These are phyloP conservation scores for Taphrina populina DNA, from an alignment of 1,139 yeast species.

Conservation along the genomic window DNA sequence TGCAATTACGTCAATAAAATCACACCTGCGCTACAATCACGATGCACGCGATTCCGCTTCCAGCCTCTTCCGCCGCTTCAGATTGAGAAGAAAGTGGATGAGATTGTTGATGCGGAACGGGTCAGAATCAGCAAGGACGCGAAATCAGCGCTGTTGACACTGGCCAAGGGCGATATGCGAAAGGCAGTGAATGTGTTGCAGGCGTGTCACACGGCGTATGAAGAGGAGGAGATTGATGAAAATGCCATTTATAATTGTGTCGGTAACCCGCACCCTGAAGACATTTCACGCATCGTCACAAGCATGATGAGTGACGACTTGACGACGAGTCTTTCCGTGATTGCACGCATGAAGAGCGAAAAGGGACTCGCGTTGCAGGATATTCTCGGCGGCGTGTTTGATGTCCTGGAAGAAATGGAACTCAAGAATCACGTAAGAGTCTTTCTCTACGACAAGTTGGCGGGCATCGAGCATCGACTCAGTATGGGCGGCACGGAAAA, in stretches of 20 bases:
- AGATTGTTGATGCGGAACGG: constrained; percentile 68
- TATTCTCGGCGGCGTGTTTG: constrained; percentile 71
- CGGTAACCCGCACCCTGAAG: constrained; percentile 92
- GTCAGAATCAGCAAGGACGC: constrained; percentile 63
- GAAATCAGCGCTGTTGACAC: constrained; percentile 59
- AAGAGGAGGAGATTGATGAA: constrained; percentile 51
- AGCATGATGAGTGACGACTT: constrained; percentile 83
- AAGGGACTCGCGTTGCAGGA: constrained; percentile 91
- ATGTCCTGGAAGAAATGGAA: constrained; percentile 64
- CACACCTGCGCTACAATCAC: constrained; percentile 87
- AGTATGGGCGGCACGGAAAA: constrained; percentile 90
- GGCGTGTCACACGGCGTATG: constrained; percentile 81
- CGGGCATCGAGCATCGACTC: constrained; percentile 69
- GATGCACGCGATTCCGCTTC: constrained; percentile 94
- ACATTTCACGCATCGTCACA: constrained; percentile 70
- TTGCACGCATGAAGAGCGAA: constrained; percentile 52
- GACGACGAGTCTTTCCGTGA: constrained; percentile 58
- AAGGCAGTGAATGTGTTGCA: constrained; percentile 89
- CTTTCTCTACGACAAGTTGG: constrained; percentile 50
- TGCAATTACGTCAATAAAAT: constrained; percentile 96
- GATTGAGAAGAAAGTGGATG: constrained; percentile 62
- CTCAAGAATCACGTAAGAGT: constrained; percentile 34
- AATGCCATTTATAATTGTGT: constrained; percentile 88
- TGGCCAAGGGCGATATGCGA: constrained; percentile 94
- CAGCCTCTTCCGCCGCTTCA: constrained; percentile 73